These are phyloP conservation scores for Claviceps lovelessii DNA, from an alignment of 2,329 filamentous ascomycete genomes.

Conservation along the genomic window DNA sequence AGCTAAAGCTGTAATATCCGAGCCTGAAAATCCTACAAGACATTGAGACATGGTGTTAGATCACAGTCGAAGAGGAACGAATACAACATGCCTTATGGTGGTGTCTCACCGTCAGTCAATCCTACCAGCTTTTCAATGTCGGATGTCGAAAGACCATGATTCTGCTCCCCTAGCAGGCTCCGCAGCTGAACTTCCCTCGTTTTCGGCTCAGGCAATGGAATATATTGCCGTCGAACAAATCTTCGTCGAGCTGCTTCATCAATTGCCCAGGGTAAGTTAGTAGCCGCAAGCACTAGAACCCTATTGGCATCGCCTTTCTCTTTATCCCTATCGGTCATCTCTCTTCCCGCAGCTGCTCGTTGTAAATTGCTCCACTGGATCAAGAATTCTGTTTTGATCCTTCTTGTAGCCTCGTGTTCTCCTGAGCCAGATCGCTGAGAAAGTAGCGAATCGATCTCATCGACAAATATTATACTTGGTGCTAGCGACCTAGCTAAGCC, in stretches of 20 bases:
- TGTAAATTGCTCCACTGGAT: conserved; percentile 96
- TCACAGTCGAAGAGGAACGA: neutral
- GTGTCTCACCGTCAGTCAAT: conserved; percentile 62
- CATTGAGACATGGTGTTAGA: conserved; percentile 3
- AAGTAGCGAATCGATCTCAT: conserved; percentile 90
- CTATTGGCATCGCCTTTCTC: conserved; percentile 68
- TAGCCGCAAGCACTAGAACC: conserved; percentile 86
- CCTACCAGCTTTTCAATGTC: conserved; percentile 64
- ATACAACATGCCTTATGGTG: neutral
- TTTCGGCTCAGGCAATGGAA: conserved; percentile 74
- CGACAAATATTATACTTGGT: conserved; percentile 94
- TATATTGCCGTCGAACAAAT: conserved; percentile 91
- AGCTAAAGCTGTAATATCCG: conserved; percentile 88
- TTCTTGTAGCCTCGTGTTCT: conserved; percentile 82
- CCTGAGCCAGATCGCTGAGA: conserved; percentile 69
- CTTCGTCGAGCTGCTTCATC: conserved; percentile 84
- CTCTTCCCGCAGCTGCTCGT: conserved; percentile 75
- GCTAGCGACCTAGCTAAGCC: conserved; percentile 76
- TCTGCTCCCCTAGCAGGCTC: conserved; percentile 73
- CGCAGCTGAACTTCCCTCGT: conserved; percentile 68
- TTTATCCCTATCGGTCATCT: conserved; percentile 50
- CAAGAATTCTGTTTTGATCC: conserved; percentile 95
- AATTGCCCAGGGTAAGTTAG: conserved; percentile 94
- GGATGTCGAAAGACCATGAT: conserved; percentile 56
- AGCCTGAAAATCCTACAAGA: conserved; percentile 76